phyloP scores from a whole-genome alignment of 1,139 yeast genomes.

The Blastobotrys proliferans region DNA sequence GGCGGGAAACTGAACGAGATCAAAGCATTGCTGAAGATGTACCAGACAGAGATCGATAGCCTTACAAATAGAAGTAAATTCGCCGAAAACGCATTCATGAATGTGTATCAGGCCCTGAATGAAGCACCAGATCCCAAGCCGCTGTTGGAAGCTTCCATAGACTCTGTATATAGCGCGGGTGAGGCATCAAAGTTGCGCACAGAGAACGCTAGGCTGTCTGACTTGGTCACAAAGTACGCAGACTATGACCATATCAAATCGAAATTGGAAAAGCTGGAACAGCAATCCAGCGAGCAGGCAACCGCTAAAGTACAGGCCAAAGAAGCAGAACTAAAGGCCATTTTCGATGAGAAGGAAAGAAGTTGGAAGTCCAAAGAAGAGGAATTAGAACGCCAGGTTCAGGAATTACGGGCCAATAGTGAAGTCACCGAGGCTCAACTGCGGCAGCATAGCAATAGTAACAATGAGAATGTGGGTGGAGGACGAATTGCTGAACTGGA shows the following conservation, averaged over 20 bases:
- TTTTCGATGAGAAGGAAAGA: constrained; percentile 41
- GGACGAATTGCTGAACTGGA: constrained; percentile 52
- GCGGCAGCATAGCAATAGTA: constrained; percentile 17
- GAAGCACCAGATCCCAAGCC: constrained; percentile 96
- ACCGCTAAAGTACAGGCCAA: constrained; percentile 35
- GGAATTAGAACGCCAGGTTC: constrained; percentile 40
- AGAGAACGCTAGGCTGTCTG: constrained; percentile 55
- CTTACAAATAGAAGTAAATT: constrained; percentile 73
- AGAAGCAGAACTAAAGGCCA: constrained; percentile 37
- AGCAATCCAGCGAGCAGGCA: constrained; percentile 29
- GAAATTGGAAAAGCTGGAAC: constrained; percentile 52
- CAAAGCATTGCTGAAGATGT: constrained; percentile 67
- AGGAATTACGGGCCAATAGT: constrained; percentile 32
- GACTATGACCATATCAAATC: constrained; percentile 76
- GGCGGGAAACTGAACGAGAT: constrained; percentile 61
- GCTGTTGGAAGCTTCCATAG: constrained; percentile 64
- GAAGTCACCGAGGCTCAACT: constrained; percentile 32
- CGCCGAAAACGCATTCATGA: constrained; percentile 70
- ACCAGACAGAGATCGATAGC: constrained; percentile 83
- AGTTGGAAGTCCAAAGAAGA: constrained; percentile 43
- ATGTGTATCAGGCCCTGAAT: constrained; percentile 67
- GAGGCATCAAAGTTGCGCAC: constrained; percentile 51
- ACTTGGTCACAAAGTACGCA: constrained; percentile 59
- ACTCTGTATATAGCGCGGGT: constrained; percentile 56
- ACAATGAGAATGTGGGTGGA: constrained; percentile 24